Conservation (phyloP, 1,139 yeast genomes). For the Suhomyces guaymorum region DNA sequence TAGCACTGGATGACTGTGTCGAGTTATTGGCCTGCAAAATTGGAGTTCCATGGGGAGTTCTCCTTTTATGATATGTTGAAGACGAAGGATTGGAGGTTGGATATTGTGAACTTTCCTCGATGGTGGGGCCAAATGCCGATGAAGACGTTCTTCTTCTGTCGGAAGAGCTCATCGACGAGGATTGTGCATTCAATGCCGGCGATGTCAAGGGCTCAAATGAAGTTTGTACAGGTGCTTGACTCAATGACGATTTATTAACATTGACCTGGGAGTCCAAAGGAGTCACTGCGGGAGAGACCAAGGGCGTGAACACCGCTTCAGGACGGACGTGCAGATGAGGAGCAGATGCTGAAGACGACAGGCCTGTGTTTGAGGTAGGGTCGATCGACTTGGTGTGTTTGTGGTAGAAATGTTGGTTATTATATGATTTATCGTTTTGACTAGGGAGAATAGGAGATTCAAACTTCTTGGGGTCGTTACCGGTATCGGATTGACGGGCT, state of each 20-base stretch:
- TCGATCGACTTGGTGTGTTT: conserved; percentile 23
- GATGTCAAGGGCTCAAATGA: conserved; percentile 57
- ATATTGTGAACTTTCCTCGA: conserved; percentile 23
- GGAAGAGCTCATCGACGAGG: too few species aligned
- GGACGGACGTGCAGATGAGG: conserved; percentile 40
- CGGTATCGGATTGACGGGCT: conserved; percentile 10
- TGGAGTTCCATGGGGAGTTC: conserved; percentile 55
- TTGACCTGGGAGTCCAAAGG: conserved; percentile 51
- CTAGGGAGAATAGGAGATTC: conserved; percentile 46
- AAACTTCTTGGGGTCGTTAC: conserved; percentile 21
- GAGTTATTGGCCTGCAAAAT: conserved; percentile 31
- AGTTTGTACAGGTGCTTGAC: conserved; percentile 34
- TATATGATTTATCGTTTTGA: conserved; percentile 45
- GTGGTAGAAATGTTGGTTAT: conserved; percentile 46
- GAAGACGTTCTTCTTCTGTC: conserved; percentile 39
- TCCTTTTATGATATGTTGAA: conserved; percentile 28
- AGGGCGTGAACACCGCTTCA: conserved; percentile 65
- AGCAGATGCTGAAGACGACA: conserved; percentile 11
- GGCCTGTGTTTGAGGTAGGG: conserved; percentile 2
- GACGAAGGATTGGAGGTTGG: conserved; percentile 2
- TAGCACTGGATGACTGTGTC: too few species aligned
- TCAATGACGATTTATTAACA: conserved; percentile 22
- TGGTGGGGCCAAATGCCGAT: conserved; percentile 33
- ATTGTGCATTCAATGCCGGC: conserved; percentile 61
- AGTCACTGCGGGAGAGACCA: conserved; percentile 73